A percentile compares a stretch with the other conserved stretches of the same genome.
These are phyloP conservation scores for Rubroboletus satanas DNA, from an alignment of 768 basidiomycete species.

Conservation along the genomic window DNA sequence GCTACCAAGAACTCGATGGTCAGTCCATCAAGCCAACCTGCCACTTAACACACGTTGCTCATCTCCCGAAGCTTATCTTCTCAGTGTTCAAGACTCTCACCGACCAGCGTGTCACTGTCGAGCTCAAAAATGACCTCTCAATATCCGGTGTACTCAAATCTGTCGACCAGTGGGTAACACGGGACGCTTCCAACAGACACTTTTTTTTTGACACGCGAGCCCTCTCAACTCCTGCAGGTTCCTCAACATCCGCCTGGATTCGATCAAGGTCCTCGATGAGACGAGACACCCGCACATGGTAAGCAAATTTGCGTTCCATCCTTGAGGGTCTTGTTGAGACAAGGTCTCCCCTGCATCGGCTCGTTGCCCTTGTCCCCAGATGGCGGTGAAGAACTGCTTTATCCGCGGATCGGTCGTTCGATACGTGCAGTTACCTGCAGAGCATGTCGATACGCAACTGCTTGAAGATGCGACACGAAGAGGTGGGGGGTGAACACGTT, in stretches of 20 bases:
- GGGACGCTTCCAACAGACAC: not conserved
- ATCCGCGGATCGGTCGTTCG: slow-evolving; percentile 98
- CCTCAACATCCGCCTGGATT: slow-evolving; percentile 93
- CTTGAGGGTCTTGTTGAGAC: not conserved
- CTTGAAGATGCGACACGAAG: slow-evolving; percentile 95
- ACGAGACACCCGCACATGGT: slow-evolving; percentile 98
- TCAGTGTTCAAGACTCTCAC: slow-evolving; percentile 99
- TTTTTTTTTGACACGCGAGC: not conserved
- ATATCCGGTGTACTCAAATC: slow-evolving; percentile 95
- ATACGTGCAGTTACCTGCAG: slow-evolving; percentile 91
- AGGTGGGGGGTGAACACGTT: slow-evolving; percentile 48
- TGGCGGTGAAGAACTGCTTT: slow-evolving; percentile 99
- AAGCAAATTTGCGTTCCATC: slow-evolving; percentile 17
- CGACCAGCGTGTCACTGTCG: slow-evolving; percentile 94
- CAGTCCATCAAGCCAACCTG: slow-evolving; percentile 1
- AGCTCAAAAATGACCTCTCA: slow-evolving; percentile 97
- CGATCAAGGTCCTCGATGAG: slow-evolving; percentile 89
- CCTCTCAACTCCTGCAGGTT: slow-evolving; percentile 51
- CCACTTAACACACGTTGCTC: not conserved
- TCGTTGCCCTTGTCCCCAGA: slow-evolving; percentile 44
- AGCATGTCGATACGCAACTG: slow-evolving; percentile 91
- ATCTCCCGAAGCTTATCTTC: slow-evolving; percentile 66
- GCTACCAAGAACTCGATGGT: slow-evolving; percentile 24
- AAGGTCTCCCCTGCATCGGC: not conserved
- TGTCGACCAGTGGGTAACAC: slow-evolving; percentile 82